Evolutionary conservation across 140 eudicot genomes (phyloP).

Genomic region (Erigeron philadelphicus): DNA sequence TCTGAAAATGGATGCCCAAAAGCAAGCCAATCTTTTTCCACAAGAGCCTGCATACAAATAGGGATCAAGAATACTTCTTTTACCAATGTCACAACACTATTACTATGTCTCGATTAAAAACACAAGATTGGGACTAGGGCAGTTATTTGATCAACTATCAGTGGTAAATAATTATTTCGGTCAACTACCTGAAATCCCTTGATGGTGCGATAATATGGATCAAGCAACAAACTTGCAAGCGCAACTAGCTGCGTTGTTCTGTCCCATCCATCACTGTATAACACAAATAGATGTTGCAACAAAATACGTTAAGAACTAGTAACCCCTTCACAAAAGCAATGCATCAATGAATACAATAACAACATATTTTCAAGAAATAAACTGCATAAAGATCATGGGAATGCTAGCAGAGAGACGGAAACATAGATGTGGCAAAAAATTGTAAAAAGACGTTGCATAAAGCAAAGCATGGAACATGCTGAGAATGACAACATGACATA

Average conservation of each 20-base stretch:
- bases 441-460: neutral
- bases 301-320: neutral
- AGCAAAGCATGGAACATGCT: neutral
- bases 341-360: neutral
- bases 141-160: neutral
- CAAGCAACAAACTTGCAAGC: slow-evolving; percentile 89
- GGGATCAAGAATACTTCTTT: neutral
- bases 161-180: neutral
- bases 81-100: neutral
- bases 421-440: neutral
- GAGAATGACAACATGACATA: neutral
- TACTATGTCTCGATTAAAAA: slow-evolving; percentile 1
- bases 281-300: slow-evolving; percentile 10
- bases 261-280: slow-evolving; percentile 97
- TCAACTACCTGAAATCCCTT: slow-evolving; percentile 82
- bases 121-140: neutral
- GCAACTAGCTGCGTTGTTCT: slow-evolving; percentile 92
- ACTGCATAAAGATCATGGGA: neutral
- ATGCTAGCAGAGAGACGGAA: neutral
- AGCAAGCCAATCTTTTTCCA: slow-evolving; percentile 98
- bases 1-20: slow-evolving; percentile 99
- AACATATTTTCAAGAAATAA: neutral
- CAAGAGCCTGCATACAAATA: slow-evolving; percentile 62
- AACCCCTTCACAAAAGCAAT: neutral
- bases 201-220: slow-evolving; percentile 95